Evolutionary conservation across 2,329 filamentous ascomycete species (phyloP), one percentile per base, ranked within the genome.

Genomic region (Cordyceps cicadae): DNA sequence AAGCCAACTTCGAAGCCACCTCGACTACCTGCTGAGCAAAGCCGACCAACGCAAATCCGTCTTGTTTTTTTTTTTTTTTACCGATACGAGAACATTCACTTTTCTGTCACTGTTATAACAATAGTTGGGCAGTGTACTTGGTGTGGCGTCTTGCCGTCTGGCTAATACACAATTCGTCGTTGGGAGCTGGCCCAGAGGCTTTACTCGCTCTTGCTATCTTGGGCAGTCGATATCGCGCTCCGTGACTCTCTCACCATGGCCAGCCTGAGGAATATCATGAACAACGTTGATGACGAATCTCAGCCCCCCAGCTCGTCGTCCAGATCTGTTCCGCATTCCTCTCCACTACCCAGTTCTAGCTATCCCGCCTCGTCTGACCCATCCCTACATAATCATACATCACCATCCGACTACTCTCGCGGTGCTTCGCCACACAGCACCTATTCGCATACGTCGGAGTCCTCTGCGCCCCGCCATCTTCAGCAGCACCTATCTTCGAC

Each of bases 231-330:
- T 68, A 68, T 69, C 63, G 67, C 64, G 66, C 68, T 62, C 63
- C 68, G 32, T 74, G 72, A 68, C 72, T 76, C 70, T 71, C 68
- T 71, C 70, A 71, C 71, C 73, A 83, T 84, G 81, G 76, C 79
- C 66, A 81, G 78, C 68, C 76, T 84, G 65, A 77, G 76, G 67
- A 80, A 80, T 67, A 84, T 84, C 70, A 82, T 84, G 77, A 81
- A 83, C 70, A 73, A 76, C 67, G 77, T 80, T 67, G 79, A 81
- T 66, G 79, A 80, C 66, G 73, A 76, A 64, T 70, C 70, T 62
- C 72, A 76, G 24, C 49, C 61, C 29, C 51, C 29, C 39, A 57
- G 43, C 24, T 46, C 53, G 39, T 46, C 48, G 19, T 55, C 60
- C 21, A 29, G 29, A 17, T 29, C 37, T 8, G 54, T 52, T 48